These are phyloP conservation scores for Plasmodium vivax DNA, from an alignment of 169 alveolate species.

Conservation along the genomic window DNA sequence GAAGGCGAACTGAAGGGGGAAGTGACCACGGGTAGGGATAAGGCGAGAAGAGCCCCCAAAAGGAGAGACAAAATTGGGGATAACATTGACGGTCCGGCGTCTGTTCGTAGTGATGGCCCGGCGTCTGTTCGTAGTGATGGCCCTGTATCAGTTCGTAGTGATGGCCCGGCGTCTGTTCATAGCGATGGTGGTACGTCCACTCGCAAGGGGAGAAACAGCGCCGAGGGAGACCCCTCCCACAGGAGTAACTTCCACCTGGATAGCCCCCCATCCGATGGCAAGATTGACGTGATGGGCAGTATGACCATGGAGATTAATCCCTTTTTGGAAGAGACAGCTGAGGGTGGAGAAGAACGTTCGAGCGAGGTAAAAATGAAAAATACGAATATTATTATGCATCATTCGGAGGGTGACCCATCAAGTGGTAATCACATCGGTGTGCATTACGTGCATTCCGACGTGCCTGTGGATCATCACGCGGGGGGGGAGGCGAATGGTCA, in stretches of 20 bases:
- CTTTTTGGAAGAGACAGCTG: not conserved
- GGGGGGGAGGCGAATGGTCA: not conserved
- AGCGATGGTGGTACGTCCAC: not conserved
- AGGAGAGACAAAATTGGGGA: not conserved
- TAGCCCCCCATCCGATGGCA: not conserved
- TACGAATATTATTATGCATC: not conserved
- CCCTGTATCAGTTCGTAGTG: not conserved
- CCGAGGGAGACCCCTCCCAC: not conserved
- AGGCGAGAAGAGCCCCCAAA: not conserved
- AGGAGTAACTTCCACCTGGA: not conserved
- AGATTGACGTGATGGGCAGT: conserved; percentile 6
- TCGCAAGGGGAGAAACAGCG: not conserved
- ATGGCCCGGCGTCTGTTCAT: not conserved
- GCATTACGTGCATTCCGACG: not conserved
- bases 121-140: not conserved
- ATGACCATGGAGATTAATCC: not conserved
- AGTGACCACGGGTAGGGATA: not conserved
- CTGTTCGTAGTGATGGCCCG: not conserved
- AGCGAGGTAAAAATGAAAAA: not conserved
- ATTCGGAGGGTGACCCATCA: not conserved
- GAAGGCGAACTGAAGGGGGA: not conserved
- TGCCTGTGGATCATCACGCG: not conserved
- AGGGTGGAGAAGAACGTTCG: not conserved
- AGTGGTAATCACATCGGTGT: not conserved
- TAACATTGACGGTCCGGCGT: not conserved